Evolutionary conservation across 1,284 basidiomycete species (phyloP), one percentile per base, ranked within the genome.

Genomic region (Erythrobasidium hasegawianum): DNA sequence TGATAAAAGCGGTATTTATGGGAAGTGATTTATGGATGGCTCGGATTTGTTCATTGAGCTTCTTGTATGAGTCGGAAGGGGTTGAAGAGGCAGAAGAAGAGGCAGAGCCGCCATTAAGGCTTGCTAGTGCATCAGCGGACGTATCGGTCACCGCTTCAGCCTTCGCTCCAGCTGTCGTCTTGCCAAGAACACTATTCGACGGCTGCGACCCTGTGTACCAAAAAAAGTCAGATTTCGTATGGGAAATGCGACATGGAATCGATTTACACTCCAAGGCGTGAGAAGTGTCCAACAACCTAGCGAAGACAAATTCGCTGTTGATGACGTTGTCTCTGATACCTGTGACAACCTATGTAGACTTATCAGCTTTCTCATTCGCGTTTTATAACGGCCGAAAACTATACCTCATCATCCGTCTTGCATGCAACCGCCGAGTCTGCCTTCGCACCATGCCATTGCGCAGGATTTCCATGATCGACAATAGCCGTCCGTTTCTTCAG

Each of bases 391-490:
- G 49, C 29, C n/a, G n/a, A 9, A 4, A 57, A 13, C 49, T 73
- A 38, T 55, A 81, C 79, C 73, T 93, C 88, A 5, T 83, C 84
- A 74, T 96, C 92, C 38, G 75, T 83, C 68, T 81, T 81, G 74
- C 90, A 94, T 13, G 83, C 82, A 16, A 90, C 79, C 16, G 84
- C 82, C 1, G 86, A 87, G 14, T 81, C 86, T 5, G 89, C 89
- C 76, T 89, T 91, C 49, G 84, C 80, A 4, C 89, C 89, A 73
- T 90, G 87, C 86, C 89, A 89, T 29, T 84, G 82, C 1, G 80
- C 79, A 0, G 90, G 87, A 74, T 89, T 88, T 13, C 90, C 89
- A 72, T 89, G 87, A 75, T 95, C 91, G 33, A 91, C 86, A 0
- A 92, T 86, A 0, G 87, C 88, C 7, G 84, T 82, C 52, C 81